phyloP scores from a whole-genome alignment of 306 rosid genomes.

The Malus orientalis region DNA sequence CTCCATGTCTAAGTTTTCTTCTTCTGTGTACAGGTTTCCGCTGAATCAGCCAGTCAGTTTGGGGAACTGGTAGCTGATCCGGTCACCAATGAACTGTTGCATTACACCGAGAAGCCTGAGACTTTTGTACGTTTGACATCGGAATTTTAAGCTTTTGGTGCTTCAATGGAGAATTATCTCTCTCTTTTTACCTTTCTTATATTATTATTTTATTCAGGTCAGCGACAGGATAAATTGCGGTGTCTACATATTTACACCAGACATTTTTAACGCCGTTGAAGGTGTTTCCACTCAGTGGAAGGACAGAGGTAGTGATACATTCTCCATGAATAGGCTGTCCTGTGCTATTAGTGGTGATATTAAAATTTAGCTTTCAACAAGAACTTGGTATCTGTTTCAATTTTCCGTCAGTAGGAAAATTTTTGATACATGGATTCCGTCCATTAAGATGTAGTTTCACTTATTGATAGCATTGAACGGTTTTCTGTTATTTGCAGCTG shows the following conservation, averaged over 20 bases:
- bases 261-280: slow-evolving; percentile 65
- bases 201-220: slow-evolving; percentile 43
- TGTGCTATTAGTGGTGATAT: neutral
- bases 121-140: slow-evolving; percentile 65
- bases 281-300: slow-evolving; percentile 70
- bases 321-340: neutral
- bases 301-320: slow-evolving; percentile 54
- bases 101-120: slow-evolving; percentile 94
- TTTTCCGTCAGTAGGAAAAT: neutral
- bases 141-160: neutral
- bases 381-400: neutral
- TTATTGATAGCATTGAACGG: neutral
- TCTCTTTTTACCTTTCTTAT: neutral
- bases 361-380: neutral
- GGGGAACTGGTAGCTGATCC: slow-evolving; percentile 97
- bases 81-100: slow-evolving; percentile 73
- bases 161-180: neutral
- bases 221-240: slow-evolving; percentile 90
- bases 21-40: slow-evolving; percentile 58
- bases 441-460: neutral
- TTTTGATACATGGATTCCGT: neutral
- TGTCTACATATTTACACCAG: slow-evolving; percentile 85
- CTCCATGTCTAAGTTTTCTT: slow-evolving; percentile 1
- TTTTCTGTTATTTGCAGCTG: slow-evolving; percentile 49
- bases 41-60: slow-evolving; percentile 72